Base-by-base conservation (phyloP, 2,329 filamentous ascomycete genomes). In the Amphichorda felina region DNA sequence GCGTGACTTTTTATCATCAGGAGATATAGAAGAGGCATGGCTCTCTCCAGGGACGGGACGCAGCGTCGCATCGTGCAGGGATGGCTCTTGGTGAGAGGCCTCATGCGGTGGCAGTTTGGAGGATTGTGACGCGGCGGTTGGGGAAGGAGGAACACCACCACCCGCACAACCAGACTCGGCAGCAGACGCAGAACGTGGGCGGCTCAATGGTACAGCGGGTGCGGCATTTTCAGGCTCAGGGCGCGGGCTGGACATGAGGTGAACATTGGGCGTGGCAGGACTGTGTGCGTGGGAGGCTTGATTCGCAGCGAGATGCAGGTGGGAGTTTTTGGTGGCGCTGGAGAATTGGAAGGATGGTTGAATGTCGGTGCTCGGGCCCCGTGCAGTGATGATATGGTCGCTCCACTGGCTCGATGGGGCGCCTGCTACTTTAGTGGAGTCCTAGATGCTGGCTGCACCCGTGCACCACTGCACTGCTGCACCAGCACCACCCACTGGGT, bases 191-290 rank as follows among this genome's bases (percentile, higher is more conserved):
- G 27, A 36, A 36, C 28, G 34, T 36, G 40, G 38, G 40, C 34
- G 51, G 54, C 54, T 66, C 57, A 68, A 53, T 51, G 55, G 51
- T 53, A 55, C 59, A 54, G 62, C 54, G 53, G 50, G 51, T 68
- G 68, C 64, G 67, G 65, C 66, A 72, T 71, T 66, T 68, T 69
- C 65, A 59, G 56, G 55, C 53, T 59, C 55, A 54, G 53, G 54
- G 54, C 58, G 57, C 60, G 61, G 59, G 53, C 55, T 67, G 59
- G 68, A 73, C 70, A 74, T 74, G 69, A 65, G 68, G 61, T 59
- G 56, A 59, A 67, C 70, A 73, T 73, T 57, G 64, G 66, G 63
- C 44, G 43, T 38, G 30, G 41, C 33, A 30, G 32, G 36, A 33
- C 40, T 25, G 38, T 39, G 48, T 43, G 47, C 45, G 49, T 50